Evolutionary conservation across 176 grass and related monocot species (phyloP).

Genomic region (Juncus effusus): DNA sequence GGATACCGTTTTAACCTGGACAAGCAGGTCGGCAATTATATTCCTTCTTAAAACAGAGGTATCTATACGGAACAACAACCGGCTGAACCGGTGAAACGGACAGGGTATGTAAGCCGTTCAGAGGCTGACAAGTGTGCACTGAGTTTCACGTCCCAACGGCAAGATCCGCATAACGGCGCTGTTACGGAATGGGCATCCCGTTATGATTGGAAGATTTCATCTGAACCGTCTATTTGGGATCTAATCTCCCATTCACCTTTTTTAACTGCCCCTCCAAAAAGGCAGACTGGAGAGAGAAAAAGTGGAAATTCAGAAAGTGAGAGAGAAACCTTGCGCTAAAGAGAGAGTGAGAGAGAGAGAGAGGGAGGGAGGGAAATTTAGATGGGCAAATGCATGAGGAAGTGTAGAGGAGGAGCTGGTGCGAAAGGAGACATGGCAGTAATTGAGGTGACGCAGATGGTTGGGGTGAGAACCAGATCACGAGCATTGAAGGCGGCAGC

Average conservation of each 20-base stretch:
- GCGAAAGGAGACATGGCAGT: slow-evolving; percentile 40
- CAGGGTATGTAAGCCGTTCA: neutral
- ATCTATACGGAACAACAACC: slow-evolving; percentile 1
- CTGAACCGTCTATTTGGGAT: slow-evolving; percentile 1
- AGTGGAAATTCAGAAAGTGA: neutral
- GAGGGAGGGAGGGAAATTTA: neutral
- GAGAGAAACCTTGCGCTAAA: slow-evolving; percentile 19
- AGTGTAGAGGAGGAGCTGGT: slow-evolving; percentile 44
- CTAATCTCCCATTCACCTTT: neutral
- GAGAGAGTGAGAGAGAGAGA: neutral
- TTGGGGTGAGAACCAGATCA: slow-evolving; percentile 63
- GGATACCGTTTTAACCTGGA: slow-evolving; percentile 12
- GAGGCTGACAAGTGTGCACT: slow-evolving; percentile 1
- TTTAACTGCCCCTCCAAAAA: slow-evolving; percentile 11
- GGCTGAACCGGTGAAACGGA: neutral
- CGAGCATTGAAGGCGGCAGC: slow-evolving; percentile 31
- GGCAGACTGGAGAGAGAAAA: slow-evolving; percentile 11
- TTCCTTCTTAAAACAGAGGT: neutral
- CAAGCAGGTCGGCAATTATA: slow-evolving; percentile 1
- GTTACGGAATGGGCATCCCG: slow-evolving; percentile 9
- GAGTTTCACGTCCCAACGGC: slow-evolving; percentile 5
- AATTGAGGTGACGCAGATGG: slow-evolving; percentile 63
- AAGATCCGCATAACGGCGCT: slow-evolving; percentile 19
- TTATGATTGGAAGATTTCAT: neutral
- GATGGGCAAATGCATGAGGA: slow-evolving; percentile 80